Conservation (phyloP, 257 asterid genomes). For the Jacaranda copaia region DNA sequence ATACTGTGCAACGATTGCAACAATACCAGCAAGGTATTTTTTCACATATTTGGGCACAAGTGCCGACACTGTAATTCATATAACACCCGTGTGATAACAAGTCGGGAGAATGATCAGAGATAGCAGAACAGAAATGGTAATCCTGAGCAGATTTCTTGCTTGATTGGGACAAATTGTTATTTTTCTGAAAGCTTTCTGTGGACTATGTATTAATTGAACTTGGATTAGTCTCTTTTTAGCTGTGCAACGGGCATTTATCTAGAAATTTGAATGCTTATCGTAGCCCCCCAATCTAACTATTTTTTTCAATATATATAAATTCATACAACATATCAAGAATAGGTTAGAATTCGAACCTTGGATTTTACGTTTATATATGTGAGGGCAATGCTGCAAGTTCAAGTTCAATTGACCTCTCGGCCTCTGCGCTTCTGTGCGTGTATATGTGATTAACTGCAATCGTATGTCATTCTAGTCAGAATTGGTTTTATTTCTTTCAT, state of each 20-base stretch:
- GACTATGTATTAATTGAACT: background rate
- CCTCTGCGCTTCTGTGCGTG: no score
- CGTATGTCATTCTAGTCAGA: no score
- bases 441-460: no score
- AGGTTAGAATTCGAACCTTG: no score
- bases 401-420: background rate
- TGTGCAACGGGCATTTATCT: background rate
- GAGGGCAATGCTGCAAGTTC: background rate
- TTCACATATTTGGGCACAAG: constrained; percentile 91
- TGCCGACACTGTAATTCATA: constrained; percentile 77
- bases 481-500: no score
- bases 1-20: constrained; percentile 92
- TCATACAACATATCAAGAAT: no score
- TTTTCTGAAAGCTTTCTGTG: background rate
- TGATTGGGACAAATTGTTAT: background rate
- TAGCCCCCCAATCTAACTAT: background rate
- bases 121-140: constrained; percentile 29
- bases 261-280: constrained; percentile 1
- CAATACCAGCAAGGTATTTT: constrained; percentile 59
- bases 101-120: constrained; percentile 49
- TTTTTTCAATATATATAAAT: no score
- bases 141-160: constrained; percentile 8
- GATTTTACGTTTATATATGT: background rate
- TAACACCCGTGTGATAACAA: constrained; percentile 72
- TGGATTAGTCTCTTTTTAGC: background rate